Conservation (phyloP, 2,329 filamentous ascomycete genomes). For the Trichoderma brevicompactum region DNA sequence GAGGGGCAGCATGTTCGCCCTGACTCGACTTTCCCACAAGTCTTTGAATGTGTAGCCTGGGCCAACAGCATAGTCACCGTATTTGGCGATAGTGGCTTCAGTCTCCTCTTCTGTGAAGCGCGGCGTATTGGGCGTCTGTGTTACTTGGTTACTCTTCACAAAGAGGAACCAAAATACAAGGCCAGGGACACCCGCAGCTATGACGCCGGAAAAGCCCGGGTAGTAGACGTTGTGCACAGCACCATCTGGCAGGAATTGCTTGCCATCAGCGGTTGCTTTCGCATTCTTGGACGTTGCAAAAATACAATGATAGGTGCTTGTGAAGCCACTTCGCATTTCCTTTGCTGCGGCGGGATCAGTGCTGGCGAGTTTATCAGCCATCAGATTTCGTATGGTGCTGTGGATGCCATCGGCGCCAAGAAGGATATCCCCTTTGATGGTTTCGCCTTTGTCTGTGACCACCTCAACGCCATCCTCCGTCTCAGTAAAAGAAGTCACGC, state of each 20-base stretch:
- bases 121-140: constrained; percentile 11
- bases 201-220: constrained; percentile 15
- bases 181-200: constrained; percentile 1
- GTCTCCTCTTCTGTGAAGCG: constrained; percentile 12
- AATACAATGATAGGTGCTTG: constrained; percentile 15
- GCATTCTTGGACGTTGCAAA: constrained; percentile 22
- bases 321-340: constrained; percentile 12
- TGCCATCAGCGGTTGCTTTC: constrained; percentile 8
- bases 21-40: constrained; percentile 15
- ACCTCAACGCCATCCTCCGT: constrained; percentile 34
- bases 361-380: constrained; percentile 5
- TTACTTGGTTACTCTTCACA: constrained; percentile 3
- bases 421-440: constrained; percentile 41
- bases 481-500: constrained; percentile 18
- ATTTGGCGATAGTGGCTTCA: constrained; percentile 17
- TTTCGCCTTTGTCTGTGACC: constrained; percentile 42
- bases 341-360: neutral
- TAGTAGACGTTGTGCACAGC: constrained; percentile 19
- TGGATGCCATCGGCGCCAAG: constrained; percentile 50
- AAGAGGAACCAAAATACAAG: constrained; percentile 18
- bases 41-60: constrained; percentile 18
- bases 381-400: constrained; percentile 35
- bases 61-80: constrained; percentile 13
- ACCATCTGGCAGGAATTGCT: neutral
- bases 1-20: constrained; percentile 13